Conservation (phyloP, 371 early-diverging fungal genomes). For the Antonospora locustae region DNA sequence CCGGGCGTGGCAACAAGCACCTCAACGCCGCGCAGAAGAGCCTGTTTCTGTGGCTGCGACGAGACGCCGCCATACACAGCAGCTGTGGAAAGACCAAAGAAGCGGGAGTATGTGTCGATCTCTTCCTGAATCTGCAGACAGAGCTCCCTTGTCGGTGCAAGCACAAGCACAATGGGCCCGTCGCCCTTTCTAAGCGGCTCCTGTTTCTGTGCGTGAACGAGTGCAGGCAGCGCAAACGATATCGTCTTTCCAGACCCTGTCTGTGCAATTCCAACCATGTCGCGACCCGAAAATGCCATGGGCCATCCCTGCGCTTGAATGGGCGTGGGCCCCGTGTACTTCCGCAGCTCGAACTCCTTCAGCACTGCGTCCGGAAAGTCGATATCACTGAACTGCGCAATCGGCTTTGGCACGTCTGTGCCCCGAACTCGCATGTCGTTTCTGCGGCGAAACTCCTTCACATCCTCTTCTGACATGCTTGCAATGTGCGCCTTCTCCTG, state of each 20-base stretch:
- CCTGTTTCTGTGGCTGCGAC: constrained; percentile 77
- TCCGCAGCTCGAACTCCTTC: constrained; percentile 64
- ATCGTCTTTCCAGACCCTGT: constrained; percentile 97
- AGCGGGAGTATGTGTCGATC: constrained; percentile 44
- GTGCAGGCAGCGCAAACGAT: constrained; percentile 81
- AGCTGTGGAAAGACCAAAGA: constrained; percentile 60
- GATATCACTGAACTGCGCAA: constrained; percentile 65
- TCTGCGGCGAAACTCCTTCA: constrained; percentile 55
- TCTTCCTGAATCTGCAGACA: constrained; percentile 57
- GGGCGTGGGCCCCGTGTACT: constrained; percentile 75
- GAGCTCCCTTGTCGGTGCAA: constrained; percentile 97
- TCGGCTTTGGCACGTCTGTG: constrained; percentile 58
- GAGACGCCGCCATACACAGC: constrained; percentile 81
- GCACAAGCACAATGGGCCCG: constrained; percentile 84
- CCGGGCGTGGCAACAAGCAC: constrained; percentile 97
- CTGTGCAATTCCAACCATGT: constrained; percentile 92
- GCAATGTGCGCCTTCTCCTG: constrained; percentile 52
- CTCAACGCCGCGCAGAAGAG: constrained; percentile 74
- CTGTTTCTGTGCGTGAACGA: constrained; percentile 93
- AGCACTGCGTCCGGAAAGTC: constrained; percentile 64
- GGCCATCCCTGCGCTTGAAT: constrained; percentile 99
- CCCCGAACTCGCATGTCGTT: constrained; percentile 58
- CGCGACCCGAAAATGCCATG: constrained; percentile 86
- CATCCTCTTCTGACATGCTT: constrained; percentile 53
- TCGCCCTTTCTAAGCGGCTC: constrained; percentile 74